A percentile compares a stretch with the other conserved stretches of the same genome.
These are phyloP conservation scores for Silene coronaria DNA, from an alignment of 179 eudicot species.

Conservation along the genomic window DNA sequence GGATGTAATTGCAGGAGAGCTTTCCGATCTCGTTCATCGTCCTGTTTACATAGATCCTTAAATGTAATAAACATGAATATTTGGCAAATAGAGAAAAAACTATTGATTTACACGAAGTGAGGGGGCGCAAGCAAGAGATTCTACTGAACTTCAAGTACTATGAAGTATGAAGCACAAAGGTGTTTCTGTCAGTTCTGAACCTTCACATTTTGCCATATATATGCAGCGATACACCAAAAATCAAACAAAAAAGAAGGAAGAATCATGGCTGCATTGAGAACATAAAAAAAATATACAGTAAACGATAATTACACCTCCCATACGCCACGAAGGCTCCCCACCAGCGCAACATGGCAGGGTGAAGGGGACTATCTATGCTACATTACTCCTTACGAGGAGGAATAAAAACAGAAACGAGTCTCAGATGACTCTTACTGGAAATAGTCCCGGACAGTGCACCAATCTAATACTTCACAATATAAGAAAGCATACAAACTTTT, in stretches of 20 bases:
- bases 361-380: too few relatives aligned
- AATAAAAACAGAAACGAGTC: too few relatives aligned
- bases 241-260: too few relatives aligned
- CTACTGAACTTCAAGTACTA: not conserved
- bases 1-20: conserved; percentile 45
- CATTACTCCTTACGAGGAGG: too few relatives aligned
- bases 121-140: not conserved
- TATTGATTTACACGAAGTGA: not conserved
- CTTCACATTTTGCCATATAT: not conserved
- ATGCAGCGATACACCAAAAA: not conserved
- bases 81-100: not conserved
- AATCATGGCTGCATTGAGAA: too few relatives aligned
- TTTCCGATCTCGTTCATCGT: conserved; percentile 67
- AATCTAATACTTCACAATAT: too few relatives aligned
- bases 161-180: not conserved
- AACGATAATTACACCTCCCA: too few relatives aligned
- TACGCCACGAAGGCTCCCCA: too few relatives aligned
- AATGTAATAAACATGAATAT: not conserved
- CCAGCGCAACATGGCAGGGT: too few relatives aligned
- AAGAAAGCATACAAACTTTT: too few relatives aligned
- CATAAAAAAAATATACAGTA: not conserved
- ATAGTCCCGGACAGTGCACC: too few relatives aligned
- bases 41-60: conserved; percentile 37
- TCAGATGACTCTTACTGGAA: too few relatives aligned
- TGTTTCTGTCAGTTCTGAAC: not conserved